Percentiles rank a stretch among this genome's conserved stretches.
Evolutionary conservation across 257 asterid genomes (phyloP).

Genomic region (Dorcoceras hygrometricum): DNA sequence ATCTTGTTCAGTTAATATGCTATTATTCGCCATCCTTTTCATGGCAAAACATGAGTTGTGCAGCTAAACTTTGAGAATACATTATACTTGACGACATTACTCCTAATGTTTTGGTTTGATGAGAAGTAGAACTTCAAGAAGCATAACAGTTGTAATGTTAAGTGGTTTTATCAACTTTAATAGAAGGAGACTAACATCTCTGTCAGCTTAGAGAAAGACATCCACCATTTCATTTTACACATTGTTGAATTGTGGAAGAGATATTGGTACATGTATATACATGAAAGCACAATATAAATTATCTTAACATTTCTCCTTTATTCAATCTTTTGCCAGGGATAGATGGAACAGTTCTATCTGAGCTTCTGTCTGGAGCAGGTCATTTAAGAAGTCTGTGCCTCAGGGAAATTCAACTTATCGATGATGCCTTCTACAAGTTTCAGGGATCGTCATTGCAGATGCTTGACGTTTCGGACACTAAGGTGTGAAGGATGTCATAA

Average conservation of each 20-base stretch:
- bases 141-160: background rate
- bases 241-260: background rate
- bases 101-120: conserved; percentile 1
- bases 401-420: conserved; percentile 57
- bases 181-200: background rate
- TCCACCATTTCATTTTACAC: background rate
- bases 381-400: conserved; percentile 63
- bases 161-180: background rate
- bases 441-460: conserved; percentile 68
- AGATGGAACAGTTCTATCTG: conserved; percentile 40
- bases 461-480: conserved; percentile 81
- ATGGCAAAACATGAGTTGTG: conserved; percentile 10
- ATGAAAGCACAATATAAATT: background rate
- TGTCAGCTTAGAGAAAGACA: background rate
- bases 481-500: conserved; percentile 42
- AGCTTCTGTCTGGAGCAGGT: conserved; percentile 54
- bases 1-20: conserved; percentile 15
- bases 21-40: conserved; percentile 8
- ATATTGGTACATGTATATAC: background rate
- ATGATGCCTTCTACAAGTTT: conserved; percentile 51
- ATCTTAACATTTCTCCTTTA: conserved; percentile 12
- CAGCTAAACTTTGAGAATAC: conserved; percentile 2
- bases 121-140: conserved; percentile 14
- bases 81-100: conserved; percentile 3
- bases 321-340: conserved; percentile 47